Conservation (phyloP, 768 basidiomycete species). For the Termitomyces sp. region DNA sequence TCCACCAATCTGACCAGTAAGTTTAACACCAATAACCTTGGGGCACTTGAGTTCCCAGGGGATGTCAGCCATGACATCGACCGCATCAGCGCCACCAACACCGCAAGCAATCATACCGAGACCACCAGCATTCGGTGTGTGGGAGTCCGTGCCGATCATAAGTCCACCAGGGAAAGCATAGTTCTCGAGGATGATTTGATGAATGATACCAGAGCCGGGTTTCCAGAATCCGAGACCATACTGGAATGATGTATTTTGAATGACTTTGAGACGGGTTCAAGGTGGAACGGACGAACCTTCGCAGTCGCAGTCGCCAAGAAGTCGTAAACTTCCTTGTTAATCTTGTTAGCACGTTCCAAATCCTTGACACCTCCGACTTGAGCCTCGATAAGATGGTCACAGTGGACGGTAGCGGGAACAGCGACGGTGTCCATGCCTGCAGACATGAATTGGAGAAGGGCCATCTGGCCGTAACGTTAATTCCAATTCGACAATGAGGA, state of each 20-base stretch:
- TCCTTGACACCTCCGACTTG: conserved; percentile 93
- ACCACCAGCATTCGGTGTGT: conserved; percentile 99
- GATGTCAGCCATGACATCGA: conserved; percentile 96
- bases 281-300: conserved; percentile 44
- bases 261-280: background rate
- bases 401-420: conserved; percentile 98
- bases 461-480: conserved; percentile 69
- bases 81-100: conserved; percentile 98
- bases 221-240: conserved; percentile 99
- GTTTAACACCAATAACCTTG: conserved; percentile 97
- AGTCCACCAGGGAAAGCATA: conserved; percentile 99
- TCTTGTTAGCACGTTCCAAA: conserved; percentile 83
- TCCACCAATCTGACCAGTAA: conserved; percentile 90
- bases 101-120: conserved; percentile 99
- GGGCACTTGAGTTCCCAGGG: conserved; percentile 99
- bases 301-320: conserved; percentile 97
- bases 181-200: conserved; percentile 98
- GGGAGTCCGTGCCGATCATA: conserved; percentile 99
- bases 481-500: conserved; percentile 10
- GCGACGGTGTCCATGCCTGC: conserved; percentile 97
- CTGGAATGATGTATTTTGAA: conserved; percentile 25
- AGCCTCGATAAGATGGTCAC: conserved; percentile 98
- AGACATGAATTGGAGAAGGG: conserved; percentile 99
- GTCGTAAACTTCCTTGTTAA: conserved; percentile 99
- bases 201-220: conserved; percentile 98